Evolutionary conservation across 306 rosid genomes (phyloP), one percentile per base, ranked within the genome.

Genomic region (Gastrolobium bilobum): DNA sequence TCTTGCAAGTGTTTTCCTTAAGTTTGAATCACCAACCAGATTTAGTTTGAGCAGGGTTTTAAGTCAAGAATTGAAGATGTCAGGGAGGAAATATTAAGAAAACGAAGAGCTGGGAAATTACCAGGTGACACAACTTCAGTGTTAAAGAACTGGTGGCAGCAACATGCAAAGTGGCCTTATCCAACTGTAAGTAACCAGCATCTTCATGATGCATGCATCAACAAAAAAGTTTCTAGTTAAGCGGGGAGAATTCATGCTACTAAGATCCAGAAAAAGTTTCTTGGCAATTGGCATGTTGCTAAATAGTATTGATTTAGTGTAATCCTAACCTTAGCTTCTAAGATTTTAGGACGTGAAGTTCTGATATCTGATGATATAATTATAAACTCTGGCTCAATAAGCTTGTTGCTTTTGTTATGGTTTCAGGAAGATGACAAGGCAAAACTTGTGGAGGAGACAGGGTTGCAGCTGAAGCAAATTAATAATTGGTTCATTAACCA

Each of bases 401-500:
- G 30, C 6, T 63, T 80, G 48, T 75, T 14, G 33, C 34, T 33
- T 33, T 75, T 57, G 34, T 53, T 26, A 31, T 71, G 77, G 4
- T 56, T 68, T 60, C 84, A 95, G 99, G 99, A 96, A 84, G 99
- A 96, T 73, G 99, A 96, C 87, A 96, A 96, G 89, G 98, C 96
- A 57, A 96, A 93, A 79, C 99, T 96, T 0, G 99, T 96, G 74
- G 99, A 96, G 81, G 99, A 96, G 81, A 96, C 99, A 71, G 99
- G 99, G 4, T 68, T 96, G 92, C 99, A 96, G 89, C 93, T 96
- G 84, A 96, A 96, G 87, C 99, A 96, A 80, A 93, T 96, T 74
- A 96, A 96, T 81, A 96, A 96, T 57, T 96, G 99, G 99, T 96
- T 96, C 83, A 96, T 96, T 56, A 96, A 96, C 78, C 99, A 96